Conservation (phyloP, 148 eudicot species). For the Agrostemma githago region DNA sequence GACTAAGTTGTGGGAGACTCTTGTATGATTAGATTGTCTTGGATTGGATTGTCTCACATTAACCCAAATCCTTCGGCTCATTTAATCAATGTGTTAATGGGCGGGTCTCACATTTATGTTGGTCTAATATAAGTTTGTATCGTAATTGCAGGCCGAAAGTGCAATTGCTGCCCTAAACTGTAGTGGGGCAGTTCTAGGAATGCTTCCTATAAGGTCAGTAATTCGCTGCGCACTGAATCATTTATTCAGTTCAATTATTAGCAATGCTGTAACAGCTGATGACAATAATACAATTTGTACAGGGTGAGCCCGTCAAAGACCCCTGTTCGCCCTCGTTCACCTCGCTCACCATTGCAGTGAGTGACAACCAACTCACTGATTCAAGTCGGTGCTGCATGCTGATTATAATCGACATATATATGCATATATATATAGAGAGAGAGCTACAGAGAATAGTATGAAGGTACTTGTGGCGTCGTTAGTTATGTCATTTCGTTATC, state of each 20-base stretch:
- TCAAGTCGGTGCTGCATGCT: conserved; percentile 20
- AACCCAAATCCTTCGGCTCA: neutral
- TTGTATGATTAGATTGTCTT: too few relatives aligned
- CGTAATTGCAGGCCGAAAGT: conserved; percentile 65
- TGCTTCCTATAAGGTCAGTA: conserved; percentile 60
- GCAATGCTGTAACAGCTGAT: conserved; percentile 1
- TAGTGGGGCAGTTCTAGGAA: conserved; percentile 60
- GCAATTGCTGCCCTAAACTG: conserved; percentile 74
- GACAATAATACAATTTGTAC: conserved; percentile 1
- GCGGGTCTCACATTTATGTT: too few relatives aligned
- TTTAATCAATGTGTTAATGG: too few relatives aligned
- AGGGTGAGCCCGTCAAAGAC: conserved; percentile 51
- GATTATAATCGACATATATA: conserved; percentile 26
- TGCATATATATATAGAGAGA: conserved; percentile 23
- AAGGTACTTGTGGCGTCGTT: conserved; percentile 47
- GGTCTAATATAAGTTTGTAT: neutral
- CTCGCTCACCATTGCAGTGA: conserved; percentile 36
- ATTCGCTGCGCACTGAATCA: neutral
- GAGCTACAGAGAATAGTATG: conserved; percentile 32
- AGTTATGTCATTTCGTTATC: conserved; percentile 25
- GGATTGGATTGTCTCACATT: too few relatives aligned
- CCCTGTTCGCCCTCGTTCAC: conserved; percentile 39
- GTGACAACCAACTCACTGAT: neutral
- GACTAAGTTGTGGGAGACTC: too few relatives aligned
- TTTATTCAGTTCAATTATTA: neutral